Evolutionary conservation across 495 filamentous ascomycete species (phyloP).

Genomic region (Umbilicaria muhlenbergii): DNA sequence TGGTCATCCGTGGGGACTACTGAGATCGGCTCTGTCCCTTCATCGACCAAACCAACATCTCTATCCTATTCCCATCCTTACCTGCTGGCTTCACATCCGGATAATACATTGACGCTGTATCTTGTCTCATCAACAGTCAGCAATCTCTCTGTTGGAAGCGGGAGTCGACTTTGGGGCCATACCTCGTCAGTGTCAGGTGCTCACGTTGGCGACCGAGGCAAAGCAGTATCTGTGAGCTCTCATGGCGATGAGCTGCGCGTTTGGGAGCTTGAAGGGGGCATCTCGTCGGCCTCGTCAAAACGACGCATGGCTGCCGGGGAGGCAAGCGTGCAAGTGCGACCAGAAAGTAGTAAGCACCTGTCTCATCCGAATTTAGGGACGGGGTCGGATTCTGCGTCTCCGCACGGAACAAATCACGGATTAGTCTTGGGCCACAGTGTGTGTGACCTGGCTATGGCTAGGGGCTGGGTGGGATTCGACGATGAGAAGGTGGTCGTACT

Average conservation of each 20-base stretch:
- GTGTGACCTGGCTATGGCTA: constrained; percentile 15
- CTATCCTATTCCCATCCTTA: constrained; percentile 87
- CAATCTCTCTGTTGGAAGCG: constrained; percentile 52
- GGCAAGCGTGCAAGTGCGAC: constrained; percentile 38
- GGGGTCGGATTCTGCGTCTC: not conserved
- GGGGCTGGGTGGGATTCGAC: constrained; percentile 76
- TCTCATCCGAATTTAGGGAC: too few relatives aligned
- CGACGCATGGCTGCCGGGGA: constrained; percentile 24
- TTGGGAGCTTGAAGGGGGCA: constrained; percentile 80
- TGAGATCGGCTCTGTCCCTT: constrained; percentile 1
- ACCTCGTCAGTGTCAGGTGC: constrained; percentile 80
- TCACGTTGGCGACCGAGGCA: constrained; percentile 74
- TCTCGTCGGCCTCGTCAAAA: constrained; percentile 29
- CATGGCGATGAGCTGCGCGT: constrained; percentile 76
- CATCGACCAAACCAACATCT: constrained; percentile 41
- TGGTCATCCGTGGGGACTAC: not conserved
- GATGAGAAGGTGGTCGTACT: constrained; percentile 85
- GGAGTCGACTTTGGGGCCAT: constrained; percentile 79
- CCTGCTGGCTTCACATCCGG: constrained; percentile 69
- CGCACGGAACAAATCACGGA: not conserved
- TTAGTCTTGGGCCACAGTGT: constrained; percentile 6
- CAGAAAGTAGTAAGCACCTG: constrained; percentile 15
- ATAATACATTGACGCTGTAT: constrained; percentile 85
- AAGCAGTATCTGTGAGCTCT: constrained; percentile 75
- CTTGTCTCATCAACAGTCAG: constrained; percentile 60